Conservation (phyloP, 352 stramenopile species). For the Thalassiosira mediterranea region DNA sequence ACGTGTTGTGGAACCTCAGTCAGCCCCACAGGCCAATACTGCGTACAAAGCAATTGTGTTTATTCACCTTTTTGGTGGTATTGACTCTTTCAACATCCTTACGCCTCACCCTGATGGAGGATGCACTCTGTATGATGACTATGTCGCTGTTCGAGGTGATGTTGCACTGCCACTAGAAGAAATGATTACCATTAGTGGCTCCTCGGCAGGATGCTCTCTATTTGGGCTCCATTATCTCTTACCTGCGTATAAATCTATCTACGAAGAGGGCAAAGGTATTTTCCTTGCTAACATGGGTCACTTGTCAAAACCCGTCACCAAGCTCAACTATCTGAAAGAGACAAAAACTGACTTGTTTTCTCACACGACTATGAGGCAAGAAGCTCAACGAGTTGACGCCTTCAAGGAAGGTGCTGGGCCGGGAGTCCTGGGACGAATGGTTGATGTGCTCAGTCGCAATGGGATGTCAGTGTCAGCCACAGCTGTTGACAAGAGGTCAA, state of each 20-base stretch:
- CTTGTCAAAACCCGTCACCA: slow-evolving; percentile 54
- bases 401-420: slow-evolving; percentile 15
- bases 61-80: slow-evolving; percentile 60
- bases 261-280: slow-evolving; percentile 41
- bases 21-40: background rate
- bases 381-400: slow-evolving; percentile 24
- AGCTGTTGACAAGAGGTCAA: slow-evolving; percentile 5
- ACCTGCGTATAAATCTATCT: slow-evolving; percentile 33
- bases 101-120: slow-evolving; percentile 50
- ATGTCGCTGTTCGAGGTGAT: slow-evolving; percentile 44
- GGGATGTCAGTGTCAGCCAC: slow-evolving; percentile 6
- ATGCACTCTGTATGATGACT: slow-evolving; percentile 65
- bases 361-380: slow-evolving; percentile 20
- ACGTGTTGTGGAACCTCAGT: no score
- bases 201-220: slow-evolving; percentile 31
- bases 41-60: slow-evolving; percentile 77
- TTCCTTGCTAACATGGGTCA: slow-evolving; percentile 40
- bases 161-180: slow-evolving; percentile 29
- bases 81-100: slow-evolving; percentile 62
- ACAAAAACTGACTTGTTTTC: slow-evolving; percentile 40
- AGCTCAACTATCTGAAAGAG: slow-evolving; percentile 41
- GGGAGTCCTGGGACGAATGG: slow-evolving; percentile 18
- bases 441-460: slow-evolving; percentile 19
- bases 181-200: slow-evolving; percentile 63
- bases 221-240: slow-evolving; percentile 38